A percentile compares a stretch with the other conserved stretches of the same genome.
Conservation (phyloP, 2,329 filamentous ascomycete species). For the Fusarium sp. region DNA sequence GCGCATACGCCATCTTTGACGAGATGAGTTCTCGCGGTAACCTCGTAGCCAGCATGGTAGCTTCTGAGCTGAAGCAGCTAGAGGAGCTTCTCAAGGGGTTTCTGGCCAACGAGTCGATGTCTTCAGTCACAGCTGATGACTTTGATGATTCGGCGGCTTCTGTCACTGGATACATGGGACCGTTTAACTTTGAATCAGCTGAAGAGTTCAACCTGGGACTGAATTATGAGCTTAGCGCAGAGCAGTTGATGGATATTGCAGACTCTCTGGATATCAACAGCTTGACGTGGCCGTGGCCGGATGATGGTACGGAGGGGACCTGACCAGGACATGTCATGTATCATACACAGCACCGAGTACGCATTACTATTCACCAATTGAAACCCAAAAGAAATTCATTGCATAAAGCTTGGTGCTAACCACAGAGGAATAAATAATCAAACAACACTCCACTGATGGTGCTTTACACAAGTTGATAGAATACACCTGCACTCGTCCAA, state of each 20-base stretch:
- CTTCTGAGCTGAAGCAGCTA: constrained; percentile 22
- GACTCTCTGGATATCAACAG: constrained; percentile 37
- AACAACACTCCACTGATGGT: not conserved
- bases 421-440: no score
- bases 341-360: not conserved
- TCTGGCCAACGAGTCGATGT: constrained; percentile 4
- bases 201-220: constrained; percentile 21
- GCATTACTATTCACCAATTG: no score
- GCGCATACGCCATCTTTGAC: constrained; percentile 55
- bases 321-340: not conserved
- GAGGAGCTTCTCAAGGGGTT: constrained; percentile 16
- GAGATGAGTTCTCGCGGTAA: constrained; percentile 58
- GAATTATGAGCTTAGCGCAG: constrained; percentile 34
- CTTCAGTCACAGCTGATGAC: not conserved
- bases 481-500: not conserved
- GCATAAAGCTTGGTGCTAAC: no score
- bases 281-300: constrained; percentile 34
- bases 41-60: constrained; percentile 53
- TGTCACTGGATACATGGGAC: constrained; percentile 6
- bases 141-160: not conserved
- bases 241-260: constrained; percentile 34
- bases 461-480: not conserved
- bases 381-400: no score
- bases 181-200: constrained; percentile 2
- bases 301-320: not conserved